These are phyloP conservation scores for Arxiozyma telluris DNA, from an alignment of 1,139 yeast species.

Conservation along the genomic window DNA sequence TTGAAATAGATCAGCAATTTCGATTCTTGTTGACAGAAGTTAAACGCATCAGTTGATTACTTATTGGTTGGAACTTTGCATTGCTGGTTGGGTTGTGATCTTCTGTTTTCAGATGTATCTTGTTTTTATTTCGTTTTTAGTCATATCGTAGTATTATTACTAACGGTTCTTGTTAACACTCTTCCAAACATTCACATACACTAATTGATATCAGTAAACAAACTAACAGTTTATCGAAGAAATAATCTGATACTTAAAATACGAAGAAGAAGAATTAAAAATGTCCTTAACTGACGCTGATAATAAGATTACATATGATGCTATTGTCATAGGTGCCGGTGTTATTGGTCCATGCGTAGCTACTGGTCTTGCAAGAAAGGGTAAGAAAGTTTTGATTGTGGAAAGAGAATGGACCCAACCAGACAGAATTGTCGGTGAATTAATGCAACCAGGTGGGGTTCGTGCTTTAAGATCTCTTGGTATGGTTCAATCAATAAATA, in stretches of 20 bases:
- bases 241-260: neutral
- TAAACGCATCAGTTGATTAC: neutral
- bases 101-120: too few relatives aligned
- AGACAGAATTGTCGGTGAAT: slow-evolving; percentile 93
- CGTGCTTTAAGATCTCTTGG: slow-evolving; percentile 75
- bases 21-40: too few relatives aligned
- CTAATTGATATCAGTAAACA: too few relatives aligned
- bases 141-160: too few relatives aligned
- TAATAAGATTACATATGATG: slow-evolving; percentile 31
- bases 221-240: neutral
- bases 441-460: slow-evolving; percentile 92
- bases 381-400: slow-evolving; percentile 55
- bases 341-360: slow-evolving; percentile 93
- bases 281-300: slow-evolving; percentile 25
- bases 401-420: slow-evolving; percentile 92
- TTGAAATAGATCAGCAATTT: neutral
- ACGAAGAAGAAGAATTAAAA: neutral
- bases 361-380: slow-evolving; percentile 82
- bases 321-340: slow-evolving; percentile 73
- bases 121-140: too few relatives aligned
- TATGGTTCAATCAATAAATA: slow-evolving; percentile 67
- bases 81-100: neutral
- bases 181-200: too few relatives aligned
- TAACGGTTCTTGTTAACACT: too few relatives aligned
- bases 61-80: too few relatives aligned